A percentile compares a stretch with the other conserved stretches of the same genome.
These are phyloP conservation scores for Botryotinia convoluta DNA, from an alignment of 2,329 filamentous ascomycete genomes.

Conservation along the genomic window DNA sequence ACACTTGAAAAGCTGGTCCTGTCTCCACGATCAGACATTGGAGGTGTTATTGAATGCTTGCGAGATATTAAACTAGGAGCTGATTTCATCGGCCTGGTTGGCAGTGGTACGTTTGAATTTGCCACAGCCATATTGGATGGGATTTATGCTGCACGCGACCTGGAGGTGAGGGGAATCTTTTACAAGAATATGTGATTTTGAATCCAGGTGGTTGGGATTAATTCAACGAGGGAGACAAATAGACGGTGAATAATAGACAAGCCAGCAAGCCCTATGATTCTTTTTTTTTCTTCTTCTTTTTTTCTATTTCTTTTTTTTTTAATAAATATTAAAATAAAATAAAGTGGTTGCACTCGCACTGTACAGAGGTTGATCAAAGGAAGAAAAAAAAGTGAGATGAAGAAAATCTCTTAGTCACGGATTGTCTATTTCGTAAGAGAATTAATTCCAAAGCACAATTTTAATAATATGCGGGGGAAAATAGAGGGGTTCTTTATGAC, in stretches of 20 bases:
- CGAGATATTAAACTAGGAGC: constrained; percentile 11
- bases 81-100: constrained; percentile 16
- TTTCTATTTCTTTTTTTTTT: not conserved
- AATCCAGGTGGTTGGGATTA: constrained; percentile 9
- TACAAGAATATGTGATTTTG: not conserved
- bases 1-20: constrained; percentile 37
- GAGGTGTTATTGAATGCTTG: constrained; percentile 23
- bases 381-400: constrained; percentile 9
- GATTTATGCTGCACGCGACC: constrained; percentile 1
- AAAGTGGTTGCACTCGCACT: constrained; percentile 20
- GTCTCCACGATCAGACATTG: constrained; percentile 33
- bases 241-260: constrained; percentile 9
- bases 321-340: not conserved
- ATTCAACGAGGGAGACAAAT: constrained; percentile 10
- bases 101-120: constrained; percentile 15
- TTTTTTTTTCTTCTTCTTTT: not conserved
- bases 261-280: not conserved
- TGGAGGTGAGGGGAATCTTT: constrained; percentile 7
- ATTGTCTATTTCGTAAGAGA: constrained; percentile 20
- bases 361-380: constrained; percentile 17
- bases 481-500: constrained; percentile 6
- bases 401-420: constrained; percentile 19
- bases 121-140: constrained; percentile 14
- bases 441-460: not conserved
- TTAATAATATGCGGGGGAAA: constrained; percentile 17